Evolutionary conservation across 805 yeast genomes (phyloP).

Genomic region (Lipomyces sp.): DNA sequence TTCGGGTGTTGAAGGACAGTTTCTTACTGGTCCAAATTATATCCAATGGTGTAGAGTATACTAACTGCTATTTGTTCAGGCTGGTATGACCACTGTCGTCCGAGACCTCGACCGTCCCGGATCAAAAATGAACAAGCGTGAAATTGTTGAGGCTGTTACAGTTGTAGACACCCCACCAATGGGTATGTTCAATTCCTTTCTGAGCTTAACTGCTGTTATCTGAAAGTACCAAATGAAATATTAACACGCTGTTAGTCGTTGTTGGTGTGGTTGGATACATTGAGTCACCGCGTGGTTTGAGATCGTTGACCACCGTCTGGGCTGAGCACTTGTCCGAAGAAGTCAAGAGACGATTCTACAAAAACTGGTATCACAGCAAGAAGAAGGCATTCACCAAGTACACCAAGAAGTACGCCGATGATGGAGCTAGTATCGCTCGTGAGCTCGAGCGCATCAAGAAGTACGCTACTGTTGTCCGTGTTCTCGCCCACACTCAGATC

Average conservation of each 20-base stretch:
- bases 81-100: conserved; percentile 99
- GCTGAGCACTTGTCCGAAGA: conserved; percentile 99
- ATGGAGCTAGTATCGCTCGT: conserved; percentile 81
- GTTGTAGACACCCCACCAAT: conserved; percentile 99
- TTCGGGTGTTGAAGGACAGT: neutral
- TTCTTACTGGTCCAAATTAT: neutral
- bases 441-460: conserved; percentile 98
- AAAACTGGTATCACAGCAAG: conserved; percentile 99
- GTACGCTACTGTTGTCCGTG: conserved; percentile 99
- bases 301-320: conserved; percentile 99
- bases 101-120: conserved; percentile 99
- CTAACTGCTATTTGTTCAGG: conserved; percentile 49
- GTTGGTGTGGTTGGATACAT: conserved; percentile 99
- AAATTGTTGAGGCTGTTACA: conserved; percentile 98
- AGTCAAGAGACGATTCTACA: conserved; percentile 99
- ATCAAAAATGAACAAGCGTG: conserved; percentile 99
- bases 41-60: neutral
- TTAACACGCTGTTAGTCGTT: conserved; percentile 58
- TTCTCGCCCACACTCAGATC: conserved; percentile 98
- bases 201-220: neutral
- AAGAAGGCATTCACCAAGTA: conserved; percentile 99
- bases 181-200: conserved; percentile 24
- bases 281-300: conserved; percentile 99
- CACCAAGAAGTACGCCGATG: conserved; percentile 90
- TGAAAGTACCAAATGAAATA: neutral